Percentiles rank a stretch among this genome's conserved stretches.
Conservation (phyloP, 2,329 filamentous ascomycete species). For the Aspergillus cejpii region DNA sequence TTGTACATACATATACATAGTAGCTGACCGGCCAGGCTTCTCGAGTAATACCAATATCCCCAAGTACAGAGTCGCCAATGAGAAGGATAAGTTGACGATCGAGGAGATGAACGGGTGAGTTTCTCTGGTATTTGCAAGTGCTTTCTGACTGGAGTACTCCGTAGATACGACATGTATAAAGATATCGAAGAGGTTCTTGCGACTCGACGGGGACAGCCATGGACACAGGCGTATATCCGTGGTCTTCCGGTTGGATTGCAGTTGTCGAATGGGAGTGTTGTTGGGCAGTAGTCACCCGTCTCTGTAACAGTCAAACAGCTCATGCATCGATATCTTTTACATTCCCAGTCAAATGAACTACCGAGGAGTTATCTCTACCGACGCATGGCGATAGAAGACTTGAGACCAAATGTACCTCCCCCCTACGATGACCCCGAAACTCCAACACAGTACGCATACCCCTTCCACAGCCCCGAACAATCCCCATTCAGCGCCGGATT, state of each 20-base stretch:
- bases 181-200: constrained; percentile 49
- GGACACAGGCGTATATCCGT: background rate
- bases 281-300: background rate
- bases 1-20: too few species aligned
- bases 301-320: too few species aligned
- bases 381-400: too few species aligned
- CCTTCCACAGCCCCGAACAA: background rate
- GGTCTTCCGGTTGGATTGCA: background rate
- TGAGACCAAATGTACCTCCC: too few species aligned
- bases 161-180: constrained; percentile 54
- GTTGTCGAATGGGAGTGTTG: background rate
- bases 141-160: background rate
- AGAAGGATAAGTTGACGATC: constrained; percentile 57
- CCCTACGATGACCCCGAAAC: background rate
- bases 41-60: constrained; percentile 53
- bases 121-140: background rate
- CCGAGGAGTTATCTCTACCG: too few species aligned
- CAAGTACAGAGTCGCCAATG: constrained; percentile 57
- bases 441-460: constrained; percentile 1
- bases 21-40: constrained; percentile 46
- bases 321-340: too few species aligned
- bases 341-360: too few species aligned
- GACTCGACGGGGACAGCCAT: constrained; percentile 10
- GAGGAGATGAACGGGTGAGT: constrained; percentile 62
- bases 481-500: background rate